phyloP scores from a whole-genome alignment of 352 stramenopile genomes.

The Phytopythium litorale region DNA sequence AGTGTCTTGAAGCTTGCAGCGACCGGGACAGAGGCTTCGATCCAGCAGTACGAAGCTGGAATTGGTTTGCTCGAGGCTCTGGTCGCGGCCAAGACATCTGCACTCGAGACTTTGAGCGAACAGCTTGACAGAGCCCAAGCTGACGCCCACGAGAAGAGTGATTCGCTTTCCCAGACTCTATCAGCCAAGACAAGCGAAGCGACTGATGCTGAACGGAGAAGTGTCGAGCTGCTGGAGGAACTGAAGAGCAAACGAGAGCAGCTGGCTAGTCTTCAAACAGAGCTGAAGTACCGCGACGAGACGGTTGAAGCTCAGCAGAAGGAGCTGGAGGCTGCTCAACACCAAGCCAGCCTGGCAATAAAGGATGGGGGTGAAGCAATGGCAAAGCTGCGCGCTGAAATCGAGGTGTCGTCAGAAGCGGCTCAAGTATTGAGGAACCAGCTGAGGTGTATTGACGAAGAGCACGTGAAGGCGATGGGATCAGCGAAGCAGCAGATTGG shows the following conservation, averaged over 20 bases:
- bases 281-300: slow-evolving; percentile 8
- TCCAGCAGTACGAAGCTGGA: not conserved
- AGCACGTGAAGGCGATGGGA: not conserved
- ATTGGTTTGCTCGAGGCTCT: not conserved
- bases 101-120: not conserved
- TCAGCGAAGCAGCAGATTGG: not conserved
- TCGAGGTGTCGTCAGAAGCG: not conserved
- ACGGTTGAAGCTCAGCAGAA: not conserved
- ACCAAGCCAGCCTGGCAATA: not conserved
- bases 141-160: not conserved
- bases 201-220: not conserved
- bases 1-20: not conserved
- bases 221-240: slow-evolving; percentile 6
- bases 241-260: slow-evolving; percentile 2
- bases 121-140: not conserved
- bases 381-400: not conserved
- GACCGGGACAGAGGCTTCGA: not conserved
- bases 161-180: not conserved
- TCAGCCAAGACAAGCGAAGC: not conserved
- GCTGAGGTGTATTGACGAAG: not conserved
- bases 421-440: not conserved
- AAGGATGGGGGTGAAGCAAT: not conserved
- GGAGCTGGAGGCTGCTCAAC: not conserved
- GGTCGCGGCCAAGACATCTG: not conserved
- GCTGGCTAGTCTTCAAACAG: not conserved